phyloP scores from a whole-genome alignment of 1,284 basidiomycete species.

The Microbotryum intermedium region DNA sequence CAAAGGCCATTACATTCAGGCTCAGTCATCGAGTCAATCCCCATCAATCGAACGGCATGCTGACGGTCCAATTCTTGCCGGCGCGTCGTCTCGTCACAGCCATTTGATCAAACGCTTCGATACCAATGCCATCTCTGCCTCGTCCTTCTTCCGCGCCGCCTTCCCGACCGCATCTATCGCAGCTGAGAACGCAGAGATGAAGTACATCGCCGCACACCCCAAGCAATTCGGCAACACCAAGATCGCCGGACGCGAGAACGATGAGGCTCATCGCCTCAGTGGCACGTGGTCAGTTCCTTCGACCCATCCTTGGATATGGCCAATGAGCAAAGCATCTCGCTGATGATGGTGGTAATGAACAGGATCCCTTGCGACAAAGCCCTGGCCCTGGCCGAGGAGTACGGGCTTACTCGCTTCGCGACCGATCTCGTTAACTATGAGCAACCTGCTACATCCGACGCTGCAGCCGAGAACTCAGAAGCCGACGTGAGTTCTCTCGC shows the following conservation, averaged over 20 bases:
- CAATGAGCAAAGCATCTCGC: not conserved
- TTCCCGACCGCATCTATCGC: conserved; percentile 76
- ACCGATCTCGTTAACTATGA: conserved; percentile 25
- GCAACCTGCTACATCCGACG: not conserved
- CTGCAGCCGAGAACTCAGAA: conserved; percentile 2
- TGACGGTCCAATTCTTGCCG: not conserved
- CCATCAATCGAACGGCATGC: no score
- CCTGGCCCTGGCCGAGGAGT: conserved; percentile 27
- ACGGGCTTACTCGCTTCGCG: conserved; percentile 28
- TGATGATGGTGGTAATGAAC: not conserved
- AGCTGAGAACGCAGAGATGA: conserved; percentile 72
- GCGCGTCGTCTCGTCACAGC: not conserved
- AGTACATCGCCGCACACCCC: conserved; percentile 47
- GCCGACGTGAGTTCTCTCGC: conserved; percentile 9
- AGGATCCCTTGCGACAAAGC: conserved; percentile 31
- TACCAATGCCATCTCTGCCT: conserved; percentile 87
- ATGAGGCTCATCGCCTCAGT: conserved; percentile 29
- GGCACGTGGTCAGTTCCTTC: conserved; percentile 28
- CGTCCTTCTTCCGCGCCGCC: conserved; percentile 95
- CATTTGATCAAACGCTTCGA: conserved; percentile 84
- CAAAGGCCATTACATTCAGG: no score
- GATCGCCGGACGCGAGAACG: conserved; percentile 25
- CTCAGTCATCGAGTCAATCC: no score
- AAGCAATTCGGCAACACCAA: conserved; percentile 28
- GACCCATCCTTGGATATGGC: not conserved